Evolutionary conservation across 192 early-diverging fungal species (phyloP).

Genomic region (Piromyces finnis): DNA sequence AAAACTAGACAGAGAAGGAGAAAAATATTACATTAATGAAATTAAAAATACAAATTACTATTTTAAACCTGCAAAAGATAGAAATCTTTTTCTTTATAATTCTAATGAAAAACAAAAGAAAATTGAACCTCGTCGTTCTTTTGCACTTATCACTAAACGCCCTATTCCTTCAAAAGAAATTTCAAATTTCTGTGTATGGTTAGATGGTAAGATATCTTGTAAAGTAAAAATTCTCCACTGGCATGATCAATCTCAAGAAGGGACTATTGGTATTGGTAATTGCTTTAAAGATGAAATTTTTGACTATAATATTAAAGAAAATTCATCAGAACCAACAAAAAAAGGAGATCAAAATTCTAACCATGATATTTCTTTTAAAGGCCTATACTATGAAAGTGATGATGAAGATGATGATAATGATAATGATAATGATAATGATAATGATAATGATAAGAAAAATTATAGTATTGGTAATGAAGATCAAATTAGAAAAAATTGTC

Average conservation of each 20-base stretch:
- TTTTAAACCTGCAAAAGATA: background rate
- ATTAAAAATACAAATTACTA: background rate
- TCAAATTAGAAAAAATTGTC: background rate
- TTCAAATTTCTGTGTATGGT: background rate
- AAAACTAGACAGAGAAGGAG: background rate
- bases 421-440: background rate
- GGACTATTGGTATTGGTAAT: background rate
- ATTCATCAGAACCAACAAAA: background rate
- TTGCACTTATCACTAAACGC: background rate
- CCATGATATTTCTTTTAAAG: background rate
- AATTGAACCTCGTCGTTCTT: background rate
- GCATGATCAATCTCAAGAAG: background rate
- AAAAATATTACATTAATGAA: background rate
- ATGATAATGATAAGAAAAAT: background rate
- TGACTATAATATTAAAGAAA: background rate
- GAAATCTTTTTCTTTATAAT: background rate
- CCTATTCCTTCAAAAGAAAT: background rate
- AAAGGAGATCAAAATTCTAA: background rate
- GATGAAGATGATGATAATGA: background rate
- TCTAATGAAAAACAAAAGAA: background rate
- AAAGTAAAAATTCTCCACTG: background rate
- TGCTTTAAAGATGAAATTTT: background rate
- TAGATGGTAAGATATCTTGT: background rate
- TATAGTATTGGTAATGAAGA: background rate
- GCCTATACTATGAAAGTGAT: background rate